Evolutionary conservation across 2,329 filamentous ascomycete species (phyloP).

Genomic region (Amesomyces nigricolor): DNA sequence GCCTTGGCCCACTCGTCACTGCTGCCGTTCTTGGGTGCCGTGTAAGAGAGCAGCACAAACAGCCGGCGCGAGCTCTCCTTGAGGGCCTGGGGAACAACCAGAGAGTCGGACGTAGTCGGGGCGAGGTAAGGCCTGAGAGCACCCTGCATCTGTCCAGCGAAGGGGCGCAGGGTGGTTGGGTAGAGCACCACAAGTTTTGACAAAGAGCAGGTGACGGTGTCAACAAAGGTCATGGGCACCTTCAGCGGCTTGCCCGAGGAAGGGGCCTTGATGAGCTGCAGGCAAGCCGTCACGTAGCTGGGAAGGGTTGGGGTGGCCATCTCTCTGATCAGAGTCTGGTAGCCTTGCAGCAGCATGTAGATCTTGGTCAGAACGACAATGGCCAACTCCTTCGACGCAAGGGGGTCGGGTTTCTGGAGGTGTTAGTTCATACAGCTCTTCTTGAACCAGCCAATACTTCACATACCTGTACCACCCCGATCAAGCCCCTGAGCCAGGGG

Average conservation of each 20-base stretch:
- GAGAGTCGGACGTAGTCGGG: slow-evolving; percentile 52
- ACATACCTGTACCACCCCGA: slow-evolving; percentile 65
- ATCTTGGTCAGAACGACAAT: slow-evolving; percentile 76
- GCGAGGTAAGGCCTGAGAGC: slow-evolving; percentile 57
- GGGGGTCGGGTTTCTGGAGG: slow-evolving; percentile 66
- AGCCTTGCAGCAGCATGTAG: slow-evolving; percentile 74
- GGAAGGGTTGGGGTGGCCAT: slow-evolving; percentile 80
- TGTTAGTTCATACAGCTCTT: slow-evolving; percentile 20
- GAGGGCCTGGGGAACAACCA: slow-evolving; percentile 47
- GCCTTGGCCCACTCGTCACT: slow-evolving; percentile 73
- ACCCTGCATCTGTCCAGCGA: slow-evolving; percentile 60
- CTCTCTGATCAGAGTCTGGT: slow-evolving; percentile 77
- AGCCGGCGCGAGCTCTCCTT: slow-evolving; percentile 57
- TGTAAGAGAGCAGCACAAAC: slow-evolving; percentile 67
- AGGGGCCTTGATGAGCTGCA: slow-evolving; percentile 56
- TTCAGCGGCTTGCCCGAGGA: slow-evolving; percentile 35
- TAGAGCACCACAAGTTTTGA: slow-evolving; percentile 70
- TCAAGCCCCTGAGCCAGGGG: slow-evolving; percentile 70
- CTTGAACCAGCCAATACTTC: neutral
- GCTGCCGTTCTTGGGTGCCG: slow-evolving; percentile 71
- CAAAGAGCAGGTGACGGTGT: slow-evolving; percentile 67
- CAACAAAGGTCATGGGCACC: slow-evolving; percentile 48
- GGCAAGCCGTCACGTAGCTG: slow-evolving; percentile 64
- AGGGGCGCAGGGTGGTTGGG: slow-evolving; percentile 76
- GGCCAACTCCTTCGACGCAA: slow-evolving; percentile 68